Percentiles rank a stretch among this genome's conserved stretches.
Conservation (phyloP, 2,329 filamentous ascomycete genomes). For the Pseudogymnoascus sp. region DNA sequence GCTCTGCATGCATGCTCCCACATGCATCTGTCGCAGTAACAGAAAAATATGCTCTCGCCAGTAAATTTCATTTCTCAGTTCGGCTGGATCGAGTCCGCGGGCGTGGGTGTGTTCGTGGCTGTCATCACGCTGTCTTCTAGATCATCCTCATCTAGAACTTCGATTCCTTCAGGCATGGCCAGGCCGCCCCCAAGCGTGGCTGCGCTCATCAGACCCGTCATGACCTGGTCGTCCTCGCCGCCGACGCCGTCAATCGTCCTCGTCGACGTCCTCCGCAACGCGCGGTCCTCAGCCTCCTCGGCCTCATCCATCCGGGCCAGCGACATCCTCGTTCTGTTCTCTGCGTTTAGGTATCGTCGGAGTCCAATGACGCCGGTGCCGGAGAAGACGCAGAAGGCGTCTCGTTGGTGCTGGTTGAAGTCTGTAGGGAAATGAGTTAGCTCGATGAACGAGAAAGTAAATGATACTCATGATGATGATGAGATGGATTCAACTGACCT, state of each 20-base stretch:
- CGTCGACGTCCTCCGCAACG: neutral
- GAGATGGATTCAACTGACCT: conserved; percentile 38
- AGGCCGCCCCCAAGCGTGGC: neutral
- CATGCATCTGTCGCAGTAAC: neutral
- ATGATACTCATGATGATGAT: conserved; percentile 12
- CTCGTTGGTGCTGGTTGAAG: conserved; percentile 90
- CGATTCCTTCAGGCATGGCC: neutral
- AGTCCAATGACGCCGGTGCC: conserved; percentile 73
- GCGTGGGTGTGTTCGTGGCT: neutral
- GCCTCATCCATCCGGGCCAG: neutral
- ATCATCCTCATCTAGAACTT: neutral
- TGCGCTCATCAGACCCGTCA: neutral
- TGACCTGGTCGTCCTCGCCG: neutral
- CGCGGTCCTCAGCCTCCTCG: neutral
- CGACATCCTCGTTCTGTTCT: neutral
- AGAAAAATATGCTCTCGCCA: neutral
- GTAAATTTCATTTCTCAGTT: neutral
- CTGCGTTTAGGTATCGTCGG: conserved; percentile 63
- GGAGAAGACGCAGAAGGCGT: conserved; percentile 96
- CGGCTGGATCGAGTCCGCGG: neutral
- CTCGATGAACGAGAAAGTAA: neutral
- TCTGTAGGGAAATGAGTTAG: conserved; percentile 41
- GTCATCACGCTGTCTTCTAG: neutral
- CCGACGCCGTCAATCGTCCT: neutral
- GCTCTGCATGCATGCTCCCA: neutral